Evolutionary conservation across 345 rosid species (phyloP), one percentile per base, ranked within the genome.

Genomic region (Stellera chamaejasme): DNA sequence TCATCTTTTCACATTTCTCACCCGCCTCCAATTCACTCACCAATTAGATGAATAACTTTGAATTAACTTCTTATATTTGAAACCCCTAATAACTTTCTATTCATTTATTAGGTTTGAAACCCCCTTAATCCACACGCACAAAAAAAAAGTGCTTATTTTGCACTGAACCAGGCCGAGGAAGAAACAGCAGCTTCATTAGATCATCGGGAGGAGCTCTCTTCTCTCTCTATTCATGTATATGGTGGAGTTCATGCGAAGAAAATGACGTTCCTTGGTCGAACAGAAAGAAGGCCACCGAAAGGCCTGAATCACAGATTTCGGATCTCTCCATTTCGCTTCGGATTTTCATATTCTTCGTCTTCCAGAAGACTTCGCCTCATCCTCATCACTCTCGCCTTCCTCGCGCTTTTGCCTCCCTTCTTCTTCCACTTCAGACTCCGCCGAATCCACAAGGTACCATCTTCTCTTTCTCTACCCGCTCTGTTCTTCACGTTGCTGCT

Each of bases 351-450:
- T 23, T 25, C 59, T 19, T 59, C 69, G 58, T 76, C 78, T 9
- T 62, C 72, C 44, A 67, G 48, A 14, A 32, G 74, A 23, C 75
- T 81, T 64, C 83, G 85, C 48, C 41, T 66, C 48, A 67, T 92
- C 55, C 79, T 92, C 32, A 59, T 82, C 12, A 32, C 51, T 26
- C 83, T 93, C 8, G 81, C 71, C 16, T 72, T 84, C 68, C 25
- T 84, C 59, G 91, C 98, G 28, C 57, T 86, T 51, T 57, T 79
- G 51, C 99, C 99, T 59, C 99, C 94, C 10, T 46, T 89, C 65
- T 79, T 75, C 76, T 89, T 93, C 82, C 97, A 93, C 70, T 64
- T 89, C 74, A 75, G 80, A 48, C 96, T 93, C 67, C 84, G 88
- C 43, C 75, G 77, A 60, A 64, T 84, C 63, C 85, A 83, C 28